Conservation (phyloP, 305 asterid genomes). For the Ajuga reptans region DNA sequence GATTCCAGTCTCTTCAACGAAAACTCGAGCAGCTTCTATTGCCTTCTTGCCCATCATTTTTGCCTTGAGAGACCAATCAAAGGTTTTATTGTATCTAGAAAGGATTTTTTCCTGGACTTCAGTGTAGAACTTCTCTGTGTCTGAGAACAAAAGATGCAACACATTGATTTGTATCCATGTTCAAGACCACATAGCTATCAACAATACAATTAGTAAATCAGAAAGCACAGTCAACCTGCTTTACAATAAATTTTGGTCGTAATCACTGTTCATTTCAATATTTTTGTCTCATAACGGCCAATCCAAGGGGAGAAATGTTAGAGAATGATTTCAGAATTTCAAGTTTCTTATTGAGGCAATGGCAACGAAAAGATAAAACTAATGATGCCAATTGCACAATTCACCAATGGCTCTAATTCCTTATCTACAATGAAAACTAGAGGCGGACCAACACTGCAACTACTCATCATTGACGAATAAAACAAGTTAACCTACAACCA, state of each 20-base stretch:
- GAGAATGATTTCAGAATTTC: neutral
- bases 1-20: constrained; percentile 82
- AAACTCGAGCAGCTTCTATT: constrained; percentile 85
- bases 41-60: constrained; percentile 99
- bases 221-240: neutral
- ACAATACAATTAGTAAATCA: neutral
- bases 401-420: neutral
- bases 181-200: constrained; percentile 7
- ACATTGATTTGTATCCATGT: neutral
- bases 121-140: constrained; percentile 88
- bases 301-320: neutral
- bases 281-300: neutral
- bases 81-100: constrained; percentile 73
- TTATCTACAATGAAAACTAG: neutral
- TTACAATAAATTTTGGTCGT: neutral
- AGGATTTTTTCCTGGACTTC: constrained; percentile 88
- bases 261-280: neutral
- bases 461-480: neutral
- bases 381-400: neutral
- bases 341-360: neutral
- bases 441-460: neutral
- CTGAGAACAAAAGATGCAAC: constrained; percentile 32
- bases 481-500: neutral
- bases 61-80: constrained; percentile 95
- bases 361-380: neutral